Evolutionary conservation across 2,329 filamentous ascomycete species (phyloP), one percentile per base, ranked within the genome.

Genomic region (Capronia americana): DNA sequence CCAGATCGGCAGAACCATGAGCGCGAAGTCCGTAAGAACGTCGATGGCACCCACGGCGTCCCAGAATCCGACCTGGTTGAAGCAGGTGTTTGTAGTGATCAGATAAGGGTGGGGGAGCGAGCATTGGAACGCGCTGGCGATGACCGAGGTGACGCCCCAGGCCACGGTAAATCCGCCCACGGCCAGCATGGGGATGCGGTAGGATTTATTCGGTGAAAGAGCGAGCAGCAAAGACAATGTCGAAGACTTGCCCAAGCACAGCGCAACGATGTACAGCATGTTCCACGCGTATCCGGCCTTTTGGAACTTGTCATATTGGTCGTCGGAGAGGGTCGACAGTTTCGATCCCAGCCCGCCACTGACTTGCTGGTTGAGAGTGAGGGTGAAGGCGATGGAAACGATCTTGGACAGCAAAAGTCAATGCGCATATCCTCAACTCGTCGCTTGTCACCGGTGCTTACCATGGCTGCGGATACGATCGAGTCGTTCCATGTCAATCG

Each of bases 251-350:
- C 61, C 61, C n/a, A 67, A 59, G 34, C 56, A 17, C 8, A 67
- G 46, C 23, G 53, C 62, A n/a, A 41, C 12, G 20, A 64, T 64
- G 44, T 67, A 67, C 5, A 74, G 61, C 26, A 73, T 71, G 59
- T 72, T 71, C 64, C 70, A 69, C 8, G 70, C 61, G 61, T 72
- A 74, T 26, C 69, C 62, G 51, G 63, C 67, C 71, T 74, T 69
- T 46, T 63, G 53, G 56, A 68, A 61, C 30, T 51, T 51, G 23
- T 60, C 64, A 60, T 56, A 61, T 10, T 50, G 57, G 26, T 63
- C 28, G 6, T 20, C 26, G 10, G 55, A 57, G 41, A 67, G 14
- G 26, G 55, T 67, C 26, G 65, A 64, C 28, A 57, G 28, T 55
- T 41, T 32, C 17, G 65, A 67, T 26, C 72, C 72, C 44, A 74